phyloP scores from a whole-genome alignment of 1,284 basidiomycete genomes.

The Tilletia indica region DNA sequence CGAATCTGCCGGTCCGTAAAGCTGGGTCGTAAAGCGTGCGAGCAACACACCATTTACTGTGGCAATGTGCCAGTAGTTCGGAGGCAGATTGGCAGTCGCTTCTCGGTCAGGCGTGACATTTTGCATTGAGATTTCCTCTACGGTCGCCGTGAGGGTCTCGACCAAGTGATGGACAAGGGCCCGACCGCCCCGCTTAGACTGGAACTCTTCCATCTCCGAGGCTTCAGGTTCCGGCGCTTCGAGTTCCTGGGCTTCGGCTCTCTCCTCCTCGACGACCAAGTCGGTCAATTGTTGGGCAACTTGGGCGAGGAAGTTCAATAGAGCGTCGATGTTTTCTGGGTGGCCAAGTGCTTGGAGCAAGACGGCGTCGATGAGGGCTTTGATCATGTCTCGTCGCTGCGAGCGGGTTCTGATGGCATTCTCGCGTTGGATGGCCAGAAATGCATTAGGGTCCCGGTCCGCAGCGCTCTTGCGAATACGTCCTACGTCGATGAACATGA shows the following conservation, averaged over 20 bases:
- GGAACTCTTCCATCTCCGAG: background rate
- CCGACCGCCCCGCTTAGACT: background rate
- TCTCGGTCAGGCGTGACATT: background rate
- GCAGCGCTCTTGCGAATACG: background rate
- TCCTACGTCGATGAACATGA: background rate
- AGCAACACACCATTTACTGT: background rate
- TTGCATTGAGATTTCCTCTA: background rate
- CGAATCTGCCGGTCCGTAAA: constrained; percentile 4
- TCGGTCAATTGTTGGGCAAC: background rate
- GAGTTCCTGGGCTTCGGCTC: background rate
- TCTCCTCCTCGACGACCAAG: background rate
- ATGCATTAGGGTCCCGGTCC: background rate
- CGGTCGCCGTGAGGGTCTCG: background rate
- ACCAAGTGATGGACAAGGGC: background rate
- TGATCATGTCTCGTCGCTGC: background rate
- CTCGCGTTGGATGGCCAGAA: background rate
- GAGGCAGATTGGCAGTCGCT: background rate
- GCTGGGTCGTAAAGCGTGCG: background rate
- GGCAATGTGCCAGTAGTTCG: constrained; percentile 14
- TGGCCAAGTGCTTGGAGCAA: background rate
- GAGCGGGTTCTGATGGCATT: background rate
- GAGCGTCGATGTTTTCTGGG: background rate
- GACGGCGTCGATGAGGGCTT: background rate
- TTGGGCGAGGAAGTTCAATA: background rate
- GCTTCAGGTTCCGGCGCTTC: background rate